Evolutionary conservation across 2,329 filamentous ascomycete genomes (phyloP), one percentile per base, ranked within the genome.

Genomic region (Paecilomyces dactylethromorphus): DNA sequence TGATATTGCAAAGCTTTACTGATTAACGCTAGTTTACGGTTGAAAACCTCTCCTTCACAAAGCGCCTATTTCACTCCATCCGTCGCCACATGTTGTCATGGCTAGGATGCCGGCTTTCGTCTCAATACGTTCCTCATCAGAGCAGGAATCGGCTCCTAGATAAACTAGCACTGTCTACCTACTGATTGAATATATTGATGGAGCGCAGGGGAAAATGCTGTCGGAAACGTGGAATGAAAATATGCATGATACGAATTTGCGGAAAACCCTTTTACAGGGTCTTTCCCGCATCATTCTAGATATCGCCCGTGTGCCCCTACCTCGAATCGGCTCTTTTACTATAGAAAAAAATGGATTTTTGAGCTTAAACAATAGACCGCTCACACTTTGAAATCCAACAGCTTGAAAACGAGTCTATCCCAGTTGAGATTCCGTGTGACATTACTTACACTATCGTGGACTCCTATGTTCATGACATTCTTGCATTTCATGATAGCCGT

Each of bases 281-380:
- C 57, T 68, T 12, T 62, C 63, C 11, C 56, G 54, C 0, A 65
- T 68, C 51, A 57, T 67, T 1, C 29, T 69, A 3, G 57, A 33
- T 24, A 3, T 67, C 1, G 56, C 54, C 3, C 60, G 64, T 15
- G 60, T 60, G 6, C 65, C 69, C 22, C 53, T 72, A 11, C 68
- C 68, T 4, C 63, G 64, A 10, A 76, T 77, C 55, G 72, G 72
- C 3, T 75, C 74, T 12, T 65, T 69, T 15, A 64, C 62, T 15
- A 64, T 76, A 6, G 62, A 73, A 53, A 53, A 66, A 2, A 31
- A 67, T 8, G 64, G 67, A 45, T 61, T 56, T 56, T 39, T 67
- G 26, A 55, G 21, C 7, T 56, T 69, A 31, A 52, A 26, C 11
- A 68, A 66, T 56, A 56, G 64, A 8, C 67, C 67, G 18, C 61